Conservation (phyloP, 306 rosid genomes). For the Cicer arietinum region DNA sequence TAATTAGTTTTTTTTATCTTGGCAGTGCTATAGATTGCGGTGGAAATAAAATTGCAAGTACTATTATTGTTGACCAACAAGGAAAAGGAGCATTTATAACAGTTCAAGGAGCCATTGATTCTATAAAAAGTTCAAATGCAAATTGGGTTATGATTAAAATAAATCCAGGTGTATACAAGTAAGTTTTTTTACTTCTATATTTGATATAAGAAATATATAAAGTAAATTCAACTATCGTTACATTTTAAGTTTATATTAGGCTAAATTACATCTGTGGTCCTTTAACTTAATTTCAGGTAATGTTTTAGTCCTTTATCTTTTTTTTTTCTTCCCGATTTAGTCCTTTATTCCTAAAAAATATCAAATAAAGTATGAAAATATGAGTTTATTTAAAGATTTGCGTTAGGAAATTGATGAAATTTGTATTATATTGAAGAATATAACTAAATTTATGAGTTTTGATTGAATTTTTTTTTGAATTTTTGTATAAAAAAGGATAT, state of each 20-base stretch:
- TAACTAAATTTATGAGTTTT: no score
- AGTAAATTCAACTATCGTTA: conserved; percentile 21
- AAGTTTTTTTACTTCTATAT: neutral
- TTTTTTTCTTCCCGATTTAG: no score
- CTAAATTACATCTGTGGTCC: no score
- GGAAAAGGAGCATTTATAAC: conserved; percentile 46
- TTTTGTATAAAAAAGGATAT: no score
- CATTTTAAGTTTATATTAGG: neutral
- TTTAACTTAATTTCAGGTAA: no score
- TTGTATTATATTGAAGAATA: no score
- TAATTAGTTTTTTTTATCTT: neutral
- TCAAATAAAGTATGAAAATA: no score
- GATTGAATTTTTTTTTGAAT: no score
- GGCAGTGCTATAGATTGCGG: conserved; percentile 26
- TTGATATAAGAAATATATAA: neutral
- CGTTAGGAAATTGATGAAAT: no score
- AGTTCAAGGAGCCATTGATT: conserved; percentile 58
- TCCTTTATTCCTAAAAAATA: no score
- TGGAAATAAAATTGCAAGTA: neutral
- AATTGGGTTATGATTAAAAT: conserved; percentile 47
- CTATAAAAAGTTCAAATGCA: conserved; percentile 32
- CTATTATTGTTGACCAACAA: conserved; percentile 41
- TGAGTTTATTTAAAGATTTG: no score
- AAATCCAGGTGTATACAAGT: conserved; percentile 36
- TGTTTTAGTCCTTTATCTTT: no score